phyloP scores from a whole-genome alignment of 305 asterid species.

The Fraxinus floribunda region DNA sequence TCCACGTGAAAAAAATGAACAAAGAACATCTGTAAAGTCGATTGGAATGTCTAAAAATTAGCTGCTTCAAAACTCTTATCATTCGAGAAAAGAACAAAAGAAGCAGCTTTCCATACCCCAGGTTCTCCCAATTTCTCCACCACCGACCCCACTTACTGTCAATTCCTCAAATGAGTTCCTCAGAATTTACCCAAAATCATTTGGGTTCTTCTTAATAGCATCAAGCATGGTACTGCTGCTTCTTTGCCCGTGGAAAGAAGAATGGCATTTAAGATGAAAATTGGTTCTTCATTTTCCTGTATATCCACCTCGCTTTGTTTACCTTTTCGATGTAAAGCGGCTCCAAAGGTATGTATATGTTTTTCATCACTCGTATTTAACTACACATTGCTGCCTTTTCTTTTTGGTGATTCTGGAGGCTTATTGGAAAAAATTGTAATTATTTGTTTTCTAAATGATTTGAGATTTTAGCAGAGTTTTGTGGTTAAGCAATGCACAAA shows the following conservation, averaged over 20 bases:
- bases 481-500: neutral
- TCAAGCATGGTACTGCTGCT: slow-evolving; percentile 1
- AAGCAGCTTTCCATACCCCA: slow-evolving; percentile 11
- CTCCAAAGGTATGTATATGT: slow-evolving; percentile 3
- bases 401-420: neutral
- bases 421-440: neutral
- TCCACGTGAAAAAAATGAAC: neutral
- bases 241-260: slow-evolving; percentile 17
- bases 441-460: neutral
- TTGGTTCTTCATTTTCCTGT: slow-evolving; percentile 19
- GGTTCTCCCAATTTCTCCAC: slow-evolving; percentile 7
- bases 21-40: neutral
- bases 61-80: slow-evolving; percentile 14
- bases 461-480: neutral
- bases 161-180: neutral
- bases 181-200: slow-evolving; percentile 5
- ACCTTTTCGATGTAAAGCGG: slow-evolving; percentile 4
- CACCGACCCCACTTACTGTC: neutral
- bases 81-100: neutral
- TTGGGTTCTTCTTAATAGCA: slow-evolving; percentile 8
- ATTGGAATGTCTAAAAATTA: neutral
- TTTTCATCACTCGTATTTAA: neutral
- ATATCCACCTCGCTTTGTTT: neutral
- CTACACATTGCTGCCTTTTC: neutral
- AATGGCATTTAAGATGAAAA: slow-evolving; percentile 36